Evolutionary conservation across 805 yeast genomes (phyloP).

Genomic region (Metschnikowia aberdeeniae): DNA sequence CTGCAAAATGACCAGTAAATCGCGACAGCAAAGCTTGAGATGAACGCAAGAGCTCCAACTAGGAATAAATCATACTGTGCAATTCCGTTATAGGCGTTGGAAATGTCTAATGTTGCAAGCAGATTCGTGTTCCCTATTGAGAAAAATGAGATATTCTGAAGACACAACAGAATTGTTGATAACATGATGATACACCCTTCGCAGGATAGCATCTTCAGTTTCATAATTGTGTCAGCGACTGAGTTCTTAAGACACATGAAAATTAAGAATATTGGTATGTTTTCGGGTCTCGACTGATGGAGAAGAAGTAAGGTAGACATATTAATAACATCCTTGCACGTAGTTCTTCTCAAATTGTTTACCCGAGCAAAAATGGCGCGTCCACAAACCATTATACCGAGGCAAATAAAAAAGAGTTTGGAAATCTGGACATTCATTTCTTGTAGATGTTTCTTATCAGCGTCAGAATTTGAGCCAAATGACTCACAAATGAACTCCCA

Average conservation of each 20-base stretch:
- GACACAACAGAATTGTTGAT: constrained; percentile 40
- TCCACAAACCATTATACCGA: constrained; percentile 23
- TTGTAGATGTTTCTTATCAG: constrained; percentile 19
- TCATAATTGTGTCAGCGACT: constrained; percentile 10
- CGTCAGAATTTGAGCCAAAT: constrained; percentile 19
- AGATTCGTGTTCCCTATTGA: constrained; percentile 90
- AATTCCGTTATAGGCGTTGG: constrained; percentile 91
- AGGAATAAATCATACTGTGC: constrained; percentile 59
- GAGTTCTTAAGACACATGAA: constrained; percentile 28
- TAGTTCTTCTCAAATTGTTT: constrained; percentile 21
- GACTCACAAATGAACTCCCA: constrained; percentile 28
- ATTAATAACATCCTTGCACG: constrained; percentile 31
- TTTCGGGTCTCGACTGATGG: constrained; percentile 51
- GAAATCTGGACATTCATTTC: constrained; percentile 25
- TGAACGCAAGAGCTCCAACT: constrained; percentile 75
- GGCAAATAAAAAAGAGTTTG: constrained; percentile 18
- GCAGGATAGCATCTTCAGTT: constrained; percentile 15
- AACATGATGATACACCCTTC: constrained; percentile 16
- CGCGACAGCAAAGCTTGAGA: constrained; percentile 83
- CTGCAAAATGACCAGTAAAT: constrained; percentile 69
- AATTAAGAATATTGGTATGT: constrained; percentile 51
- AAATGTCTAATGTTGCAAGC: constrained; percentile 81
- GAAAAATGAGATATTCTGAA: constrained; percentile 79
- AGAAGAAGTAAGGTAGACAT: constrained; percentile 42
- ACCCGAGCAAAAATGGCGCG: constrained; percentile 27